Evolutionary conservation across 495 filamentous ascomycete genomes (phyloP).

Genomic region (Penicillium parvum): DNA sequence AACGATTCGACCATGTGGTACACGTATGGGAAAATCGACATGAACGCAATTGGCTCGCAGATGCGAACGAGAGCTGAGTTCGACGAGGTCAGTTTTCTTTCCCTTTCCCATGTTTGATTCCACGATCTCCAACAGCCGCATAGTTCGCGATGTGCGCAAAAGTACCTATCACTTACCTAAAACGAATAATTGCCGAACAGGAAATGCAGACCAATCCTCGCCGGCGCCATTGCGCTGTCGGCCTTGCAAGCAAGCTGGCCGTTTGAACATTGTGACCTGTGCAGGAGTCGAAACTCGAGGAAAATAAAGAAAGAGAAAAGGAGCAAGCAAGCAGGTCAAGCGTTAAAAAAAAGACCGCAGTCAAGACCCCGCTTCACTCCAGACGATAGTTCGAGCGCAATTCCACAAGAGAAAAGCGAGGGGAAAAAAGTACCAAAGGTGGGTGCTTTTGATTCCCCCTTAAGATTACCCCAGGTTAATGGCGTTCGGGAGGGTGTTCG

Average conservation of each 20-base stretch:
- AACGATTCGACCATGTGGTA: slow-evolving; percentile 98
- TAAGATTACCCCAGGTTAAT: slow-evolving; percentile 27
- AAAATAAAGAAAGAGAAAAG: slow-evolving; percentile 2
- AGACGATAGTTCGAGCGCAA: slow-evolving; percentile 6
- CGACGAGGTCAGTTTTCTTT: slow-evolving; percentile 31
- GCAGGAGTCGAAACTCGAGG: background rate
- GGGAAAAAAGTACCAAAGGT: slow-evolving; percentile 22
- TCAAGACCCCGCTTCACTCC: slow-evolving; percentile 18
- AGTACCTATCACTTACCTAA: slow-evolving; percentile 54
- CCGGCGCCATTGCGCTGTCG: slow-evolving; percentile 26
- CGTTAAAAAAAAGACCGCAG: slow-evolving; percentile 1
- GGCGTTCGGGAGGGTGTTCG: slow-evolving; percentile 15
- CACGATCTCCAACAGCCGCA: slow-evolving; percentile 7
- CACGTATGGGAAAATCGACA: slow-evolving; percentile 98
- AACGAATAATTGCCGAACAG: slow-evolving; percentile 63
- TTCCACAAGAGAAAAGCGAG: slow-evolving; percentile 1
- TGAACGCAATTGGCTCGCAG: slow-evolving; percentile 98
- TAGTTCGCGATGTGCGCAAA: slow-evolving; percentile 23
- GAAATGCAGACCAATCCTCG: slow-evolving; percentile 43
- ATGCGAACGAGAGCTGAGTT: slow-evolving; percentile 83
- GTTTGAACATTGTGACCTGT: slow-evolving; percentile 37
- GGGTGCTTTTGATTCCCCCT: slow-evolving; percentile 24
- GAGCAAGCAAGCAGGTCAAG: background rate
- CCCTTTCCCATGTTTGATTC: background rate
- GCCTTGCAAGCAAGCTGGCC: slow-evolving; percentile 34